Conservation (phyloP, 257 asterid species). For the Capsicum pubescens region DNA sequence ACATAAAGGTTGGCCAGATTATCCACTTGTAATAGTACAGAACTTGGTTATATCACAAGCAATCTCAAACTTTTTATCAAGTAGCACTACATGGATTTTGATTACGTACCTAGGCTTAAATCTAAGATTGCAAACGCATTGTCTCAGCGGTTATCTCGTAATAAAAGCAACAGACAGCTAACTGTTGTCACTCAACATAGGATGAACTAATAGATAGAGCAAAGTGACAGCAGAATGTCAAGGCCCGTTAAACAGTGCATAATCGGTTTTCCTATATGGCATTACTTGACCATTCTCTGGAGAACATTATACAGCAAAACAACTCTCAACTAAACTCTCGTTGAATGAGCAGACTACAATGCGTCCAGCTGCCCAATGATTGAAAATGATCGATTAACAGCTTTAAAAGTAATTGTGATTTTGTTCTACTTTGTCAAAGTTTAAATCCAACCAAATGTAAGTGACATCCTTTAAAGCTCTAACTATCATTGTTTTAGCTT, state of each 20-base stretch:
- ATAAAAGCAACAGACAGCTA: conserved; percentile 9
- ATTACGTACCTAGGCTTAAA: not conserved
- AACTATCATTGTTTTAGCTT: not conserved
- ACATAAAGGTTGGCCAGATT: not conserved
- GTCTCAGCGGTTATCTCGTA: not conserved
- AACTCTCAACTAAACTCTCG: conserved; percentile 2
- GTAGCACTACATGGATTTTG: not conserved
- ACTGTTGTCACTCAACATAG: not conserved
- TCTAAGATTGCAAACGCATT: not conserved
- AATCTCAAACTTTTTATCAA: not conserved
- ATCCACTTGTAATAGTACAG: not conserved
- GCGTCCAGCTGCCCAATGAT: not conserved
- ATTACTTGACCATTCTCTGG: not conserved
- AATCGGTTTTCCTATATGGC: not conserved
- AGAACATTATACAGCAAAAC: not conserved
- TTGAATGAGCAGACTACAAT: not conserved
- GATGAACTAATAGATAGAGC: not conserved
- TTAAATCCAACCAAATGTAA: not conserved
- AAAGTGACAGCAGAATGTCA: not conserved
- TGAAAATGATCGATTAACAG: not conserved
- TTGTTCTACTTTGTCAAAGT: not conserved
- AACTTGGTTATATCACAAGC: conserved; percentile 17
- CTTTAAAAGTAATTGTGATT: not conserved
- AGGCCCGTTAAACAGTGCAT: not conserved
- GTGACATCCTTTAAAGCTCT: not conserved